Percentiles rank a stretch among this genome's conserved stretches.
Evolutionary conservation across 1,284 basidiomycete genomes (phyloP).

Genomic region (Cutaneotrichosporon daszewskae): DNA sequence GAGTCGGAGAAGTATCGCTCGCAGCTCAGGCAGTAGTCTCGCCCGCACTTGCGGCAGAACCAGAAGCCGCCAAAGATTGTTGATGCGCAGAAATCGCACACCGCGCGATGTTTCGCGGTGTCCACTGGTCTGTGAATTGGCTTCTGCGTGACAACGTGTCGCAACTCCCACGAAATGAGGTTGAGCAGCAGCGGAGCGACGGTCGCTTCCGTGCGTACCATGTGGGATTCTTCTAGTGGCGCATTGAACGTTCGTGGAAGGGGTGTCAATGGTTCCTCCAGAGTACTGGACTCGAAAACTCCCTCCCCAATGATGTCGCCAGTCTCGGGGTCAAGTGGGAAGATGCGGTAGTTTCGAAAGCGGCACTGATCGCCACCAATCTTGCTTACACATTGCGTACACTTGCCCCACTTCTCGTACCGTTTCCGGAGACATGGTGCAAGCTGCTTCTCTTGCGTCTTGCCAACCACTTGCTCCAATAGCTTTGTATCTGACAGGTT

Average conservation of each 20-base stretch:
- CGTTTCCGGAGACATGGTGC: constrained; percentile 31
- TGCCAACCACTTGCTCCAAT: constrained; percentile 23
- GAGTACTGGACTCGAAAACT: constrained; percentile 32
- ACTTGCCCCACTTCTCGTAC: constrained; percentile 39
- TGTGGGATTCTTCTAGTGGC: constrained; percentile 24
- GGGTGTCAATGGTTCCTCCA: constrained; percentile 24
- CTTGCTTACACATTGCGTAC: constrained; percentile 40
- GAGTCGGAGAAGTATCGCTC: constrained; percentile 64
- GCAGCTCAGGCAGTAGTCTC: constrained; percentile 82
- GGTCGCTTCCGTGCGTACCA: constrained; percentile 46
- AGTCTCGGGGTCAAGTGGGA: constrained; percentile 36
- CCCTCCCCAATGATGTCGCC: constrained; percentile 32
- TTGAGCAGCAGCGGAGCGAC: constrained; percentile 66
- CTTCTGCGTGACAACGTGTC: constrained; percentile 58
- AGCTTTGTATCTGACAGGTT: constrained; percentile 24
- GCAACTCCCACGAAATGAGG: constrained; percentile 61
- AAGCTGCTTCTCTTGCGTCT: constrained; percentile 30
- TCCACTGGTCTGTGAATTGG: constrained; percentile 68
- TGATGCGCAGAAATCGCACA: constrained; percentile 87
- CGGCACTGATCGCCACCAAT: constrained; percentile 41
- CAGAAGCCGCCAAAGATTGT: constrained; percentile 83
- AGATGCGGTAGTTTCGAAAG: constrained; percentile 37
- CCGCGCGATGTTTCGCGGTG: constrained; percentile 64
- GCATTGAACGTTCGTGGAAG: constrained; percentile 41
- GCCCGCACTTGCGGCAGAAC: constrained; percentile 83